Evolutionary conservation across 805 yeast species (phyloP), one percentile per base, ranked within the genome.

Genomic region (Metschnikowia noctiluminum): DNA sequence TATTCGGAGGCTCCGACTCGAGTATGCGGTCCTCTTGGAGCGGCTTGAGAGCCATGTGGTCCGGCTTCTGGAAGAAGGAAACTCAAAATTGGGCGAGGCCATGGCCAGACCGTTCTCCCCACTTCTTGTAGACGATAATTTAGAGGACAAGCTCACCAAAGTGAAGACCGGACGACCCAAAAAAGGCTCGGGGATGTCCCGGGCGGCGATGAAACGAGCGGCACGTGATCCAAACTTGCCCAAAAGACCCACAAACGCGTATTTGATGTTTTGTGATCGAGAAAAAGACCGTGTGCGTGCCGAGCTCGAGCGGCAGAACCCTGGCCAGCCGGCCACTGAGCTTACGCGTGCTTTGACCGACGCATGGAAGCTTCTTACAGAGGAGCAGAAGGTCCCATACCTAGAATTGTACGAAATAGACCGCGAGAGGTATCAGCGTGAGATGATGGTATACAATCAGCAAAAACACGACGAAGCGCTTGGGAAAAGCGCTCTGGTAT

Each of bases 201-300:
- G 40, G 12, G 45, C 50, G 7, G 62, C 54, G 57, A 64, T 52
- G 55, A 60, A 47, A 56, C 70, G 57, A 40, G 73, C 73, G 43
- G 73, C 76, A 9, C 80, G 90, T 58, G 96, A 90, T 64, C 96
- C 96, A 9, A 83, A 82, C 56, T 76, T 85, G 59, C 97, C 97
- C 16, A 89, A 87, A 58, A 76, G 95, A 59, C 96, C 97, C 6
- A 85, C 94, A 3, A 91, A 90, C 65, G 96, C 97, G 6, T 91
- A 90, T 61, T 73, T 89, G 53, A 79, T 89, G 28, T 90, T 86
- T 62, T 91, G 97, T 67, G 97, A 91, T 50, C 70, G 79, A 69
- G 95, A 89, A 61, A 87, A 87, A 65, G 96, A 88, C 41, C 73
- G 78, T 43, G 77, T 89, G 35, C 81, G 80, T 52, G 74, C 77